phyloP scores from a whole-genome alignment of 805 yeast species.

The Brettanomyces bruxellensis region DNA sequence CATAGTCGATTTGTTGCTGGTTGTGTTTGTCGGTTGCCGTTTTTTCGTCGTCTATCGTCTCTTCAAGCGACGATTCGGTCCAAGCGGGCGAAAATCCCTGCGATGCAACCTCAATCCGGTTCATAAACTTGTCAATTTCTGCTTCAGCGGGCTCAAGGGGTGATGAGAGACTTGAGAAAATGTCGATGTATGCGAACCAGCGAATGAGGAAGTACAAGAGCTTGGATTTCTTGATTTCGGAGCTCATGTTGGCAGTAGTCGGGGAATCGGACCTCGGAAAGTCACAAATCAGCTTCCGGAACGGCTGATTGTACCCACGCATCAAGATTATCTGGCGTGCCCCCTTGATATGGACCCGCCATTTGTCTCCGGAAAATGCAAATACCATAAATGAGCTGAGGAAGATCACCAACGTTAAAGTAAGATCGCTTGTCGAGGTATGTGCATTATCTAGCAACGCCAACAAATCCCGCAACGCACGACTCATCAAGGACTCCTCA shows the following conservation, averaged over 20 bases:
- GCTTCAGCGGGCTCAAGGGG: slow-evolving; percentile 27
- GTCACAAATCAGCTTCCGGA: slow-evolving; percentile 17
- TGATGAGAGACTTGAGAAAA: slow-evolving; percentile 53
- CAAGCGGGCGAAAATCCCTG: not conserved
- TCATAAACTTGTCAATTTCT: slow-evolving; percentile 12
- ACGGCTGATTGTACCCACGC: slow-evolving; percentile 34
- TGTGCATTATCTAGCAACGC: slow-evolving; percentile 38
- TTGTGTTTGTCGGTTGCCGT: not conserved
- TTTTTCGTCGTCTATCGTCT: not conserved
- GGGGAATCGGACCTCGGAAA: slow-evolving; percentile 5
- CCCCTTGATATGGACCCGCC: slow-evolving; percentile 60
- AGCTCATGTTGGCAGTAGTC: slow-evolving; percentile 9
- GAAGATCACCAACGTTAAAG: slow-evolving; percentile 53
- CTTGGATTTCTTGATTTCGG: slow-evolving; percentile 25
- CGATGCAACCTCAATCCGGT: not conserved
- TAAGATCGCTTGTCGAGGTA: slow-evolving; percentile 54
- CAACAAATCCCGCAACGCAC: slow-evolving; percentile 51
- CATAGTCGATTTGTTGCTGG: slow-evolving; percentile 20
- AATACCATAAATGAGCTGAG: slow-evolving; percentile 48
- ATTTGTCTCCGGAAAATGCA: slow-evolving; percentile 37
- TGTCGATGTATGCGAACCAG: slow-evolving; percentile 64
- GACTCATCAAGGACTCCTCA: slow-evolving; percentile 42
- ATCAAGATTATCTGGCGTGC: slow-evolving; percentile 57
- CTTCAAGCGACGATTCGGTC: not conserved
- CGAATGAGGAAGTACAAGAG: slow-evolving; percentile 48